phyloP scores from a whole-genome alignment of 164 flowering plant genomes.

The Aristolochia contorta region DNA sequence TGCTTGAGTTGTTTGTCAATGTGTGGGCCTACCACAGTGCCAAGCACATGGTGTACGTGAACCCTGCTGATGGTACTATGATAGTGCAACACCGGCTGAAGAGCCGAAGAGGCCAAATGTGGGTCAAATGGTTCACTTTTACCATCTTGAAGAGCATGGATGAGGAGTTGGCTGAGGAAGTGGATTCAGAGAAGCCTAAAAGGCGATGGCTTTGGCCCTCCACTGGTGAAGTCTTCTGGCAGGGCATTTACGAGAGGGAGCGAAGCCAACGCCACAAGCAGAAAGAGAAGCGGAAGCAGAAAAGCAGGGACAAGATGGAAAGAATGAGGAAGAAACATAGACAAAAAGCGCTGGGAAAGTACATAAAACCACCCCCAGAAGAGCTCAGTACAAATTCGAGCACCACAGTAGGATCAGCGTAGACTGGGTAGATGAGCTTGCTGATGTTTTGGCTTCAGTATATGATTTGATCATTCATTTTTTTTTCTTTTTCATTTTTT shows the following conservation, averaged over 20 bases:
- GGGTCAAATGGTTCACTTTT: conserved; percentile 86
- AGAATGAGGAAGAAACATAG: conserved; percentile 47
- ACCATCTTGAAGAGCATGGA: conserved; percentile 80
- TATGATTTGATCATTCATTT: no score
- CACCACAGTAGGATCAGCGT: no score
- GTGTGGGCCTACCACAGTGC: conserved; percentile 98
- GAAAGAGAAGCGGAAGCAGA: conserved; percentile 56
- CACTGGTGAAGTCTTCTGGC: conserved; percentile 92
- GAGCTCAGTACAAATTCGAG: conserved; percentile 5
- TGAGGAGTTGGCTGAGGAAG: conserved; percentile 90
- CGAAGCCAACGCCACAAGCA: conserved; percentile 36
- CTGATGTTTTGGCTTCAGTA: no score
- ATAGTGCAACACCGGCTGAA: conserved; percentile 69
- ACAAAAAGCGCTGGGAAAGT: conserved; percentile 74
- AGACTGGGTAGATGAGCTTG: no score
- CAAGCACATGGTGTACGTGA: conserved; percentile 68
- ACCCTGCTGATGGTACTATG: conserved; percentile 71
- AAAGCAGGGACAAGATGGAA: conserved; percentile 52
- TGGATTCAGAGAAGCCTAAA: conserved; percentile 46
- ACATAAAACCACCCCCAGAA: conserved; percentile 74
- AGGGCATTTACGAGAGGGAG: conserved; percentile 77
- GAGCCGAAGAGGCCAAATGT: conserved; percentile 69
- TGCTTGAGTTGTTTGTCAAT: conserved; percentile 86
- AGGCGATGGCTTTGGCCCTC: conserved; percentile 83
- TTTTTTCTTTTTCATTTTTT: no score